A percentile compares a stretch with the other conserved stretches of the same genome.
Evolutionary conservation across 306 rosid genomes (phyloP).

Genomic region (Cicer judaicum): DNA sequence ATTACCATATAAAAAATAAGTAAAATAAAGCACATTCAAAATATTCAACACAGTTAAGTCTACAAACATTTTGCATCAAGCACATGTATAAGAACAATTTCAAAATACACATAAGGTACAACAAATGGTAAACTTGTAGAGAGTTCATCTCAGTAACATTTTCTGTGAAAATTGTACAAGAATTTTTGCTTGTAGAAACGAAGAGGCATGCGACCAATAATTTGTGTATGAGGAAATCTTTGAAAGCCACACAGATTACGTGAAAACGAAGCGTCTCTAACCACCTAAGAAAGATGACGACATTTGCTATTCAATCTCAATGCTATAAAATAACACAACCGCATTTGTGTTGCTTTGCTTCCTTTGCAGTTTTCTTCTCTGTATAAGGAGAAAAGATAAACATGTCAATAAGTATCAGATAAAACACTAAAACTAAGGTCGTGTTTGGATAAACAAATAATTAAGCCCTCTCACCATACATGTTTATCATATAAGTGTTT

Average conservation of each 20-base stretch:
- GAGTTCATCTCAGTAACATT: conserved; percentile 41
- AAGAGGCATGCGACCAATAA: conserved; percentile 38
- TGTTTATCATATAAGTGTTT: too few relatives aligned
- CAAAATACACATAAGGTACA: conserved; percentile 32
- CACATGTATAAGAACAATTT: conserved; percentile 34
- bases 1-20: conserved; percentile 34
- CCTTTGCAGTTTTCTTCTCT: conserved; percentile 74
- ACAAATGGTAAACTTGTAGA: conserved; percentile 40
- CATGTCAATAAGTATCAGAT: conserved; percentile 26
- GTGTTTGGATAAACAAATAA: too few relatives aligned
- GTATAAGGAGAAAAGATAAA: conserved; percentile 36
- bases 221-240: conserved; percentile 40
- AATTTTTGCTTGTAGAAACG: conserved; percentile 35
- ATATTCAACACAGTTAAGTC: conserved; percentile 38
- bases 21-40: conserved; percentile 41
- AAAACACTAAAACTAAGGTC: neutral
- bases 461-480: too few relatives aligned
- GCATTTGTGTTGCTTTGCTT: conserved; percentile 65
- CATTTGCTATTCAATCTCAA: conserved; percentile 41
- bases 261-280: conserved; percentile 35
- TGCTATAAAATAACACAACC: conserved; percentile 76
- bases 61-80: conserved; percentile 41
- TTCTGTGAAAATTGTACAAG: conserved; percentile 39
- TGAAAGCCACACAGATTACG: conserved; percentile 23
- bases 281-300: conserved; percentile 48